Conservation (phyloP, 1,139 yeast species). For the Pneumocystis wakefieldiae region DNA sequence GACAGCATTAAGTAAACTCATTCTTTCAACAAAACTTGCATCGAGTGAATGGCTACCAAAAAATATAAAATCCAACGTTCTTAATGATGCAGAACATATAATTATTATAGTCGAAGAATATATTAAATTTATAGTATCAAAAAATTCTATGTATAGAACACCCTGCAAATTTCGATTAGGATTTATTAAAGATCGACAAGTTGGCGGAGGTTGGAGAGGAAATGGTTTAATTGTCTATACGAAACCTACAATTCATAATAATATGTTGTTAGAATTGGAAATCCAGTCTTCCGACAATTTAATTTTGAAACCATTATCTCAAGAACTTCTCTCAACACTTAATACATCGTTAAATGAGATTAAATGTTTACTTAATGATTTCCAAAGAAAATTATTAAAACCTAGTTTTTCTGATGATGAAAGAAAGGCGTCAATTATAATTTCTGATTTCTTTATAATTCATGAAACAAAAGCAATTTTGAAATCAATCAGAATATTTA, state of each 20-base stretch:
- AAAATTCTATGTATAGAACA: neutral
- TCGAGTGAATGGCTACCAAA: conserved; percentile 6
- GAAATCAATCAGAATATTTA: conserved; percentile 17
- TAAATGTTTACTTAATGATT: conserved; percentile 13
- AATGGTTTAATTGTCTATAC: conserved; percentile 7
- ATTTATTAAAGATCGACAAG: conserved; percentile 6
- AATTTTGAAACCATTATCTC: neutral
- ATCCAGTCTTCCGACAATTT: neutral
- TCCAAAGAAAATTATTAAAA: neutral
- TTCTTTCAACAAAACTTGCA: conserved; percentile 7
- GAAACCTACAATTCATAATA: neutral
- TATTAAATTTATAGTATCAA: neutral
- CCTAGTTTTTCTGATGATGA: neutral
- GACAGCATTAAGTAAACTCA: conserved; percentile 4
- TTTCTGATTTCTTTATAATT: neutral
- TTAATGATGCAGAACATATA: conserved; percentile 6
- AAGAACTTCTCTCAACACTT: neutral
- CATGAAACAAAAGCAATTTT: neutral
- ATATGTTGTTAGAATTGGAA: neutral
- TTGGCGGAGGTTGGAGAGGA: conserved; percentile 14
- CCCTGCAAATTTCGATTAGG: conserved; percentile 5
- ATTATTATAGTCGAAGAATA: conserved; percentile 5
- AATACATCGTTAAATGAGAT: conserved; percentile 1
- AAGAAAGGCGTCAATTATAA: neutral
- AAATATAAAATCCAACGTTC: conserved; percentile 4